Evolutionary conservation across 2,329 filamentous ascomycete species (phyloP), one percentile per base, ranked within the genome.

Genomic region (Trichothecium sympodiale): DNA sequence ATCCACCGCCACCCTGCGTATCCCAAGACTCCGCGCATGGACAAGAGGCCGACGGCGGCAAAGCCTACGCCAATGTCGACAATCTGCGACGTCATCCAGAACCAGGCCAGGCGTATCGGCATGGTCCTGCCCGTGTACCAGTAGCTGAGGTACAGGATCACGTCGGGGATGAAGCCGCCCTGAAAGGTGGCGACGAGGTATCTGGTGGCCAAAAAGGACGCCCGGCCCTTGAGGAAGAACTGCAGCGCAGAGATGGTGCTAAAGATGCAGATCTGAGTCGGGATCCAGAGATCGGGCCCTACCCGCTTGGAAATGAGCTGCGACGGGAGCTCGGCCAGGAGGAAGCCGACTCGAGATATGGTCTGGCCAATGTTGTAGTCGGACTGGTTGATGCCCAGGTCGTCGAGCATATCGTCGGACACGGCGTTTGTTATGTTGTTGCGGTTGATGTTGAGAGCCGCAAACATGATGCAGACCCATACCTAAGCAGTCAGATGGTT

Each of bases 101-200:
- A 83, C 57, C 69, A 81, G 35, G 71, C 73, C 17, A 84, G 59
- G 0, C 80, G 67, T 27, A 71, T 65, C 0, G 80, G 77, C 27
- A 56, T 54, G 70, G 39, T 64, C 43, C 30, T 67, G 3, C 74
- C 70, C 9, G 71, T 83, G 55, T 83, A 85, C 57, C 77, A 85
- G 52, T 84, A 84, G 18, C 69, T 75, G 2, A 83, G 61, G 48
- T 81, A 83, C 1, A 78, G 57, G 35, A 79, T 71, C 28, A 49
- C 53, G 42, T 57, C 49, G 9, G 75, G 74, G 38, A 80, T 79
- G 42, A 80, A 80, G 3, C 74, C 58, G 15, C 64, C 51, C 35
- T 65, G 54, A 40, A 57, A 62, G 6, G 55, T 56, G 20, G 57
- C 67, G 43, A 52, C 48, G n/a, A 56, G 35, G 38, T 54, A 56